Evolutionary conservation across 345 rosid genomes (phyloP).

Genomic region (Microthlaspi erraticum): DNA sequence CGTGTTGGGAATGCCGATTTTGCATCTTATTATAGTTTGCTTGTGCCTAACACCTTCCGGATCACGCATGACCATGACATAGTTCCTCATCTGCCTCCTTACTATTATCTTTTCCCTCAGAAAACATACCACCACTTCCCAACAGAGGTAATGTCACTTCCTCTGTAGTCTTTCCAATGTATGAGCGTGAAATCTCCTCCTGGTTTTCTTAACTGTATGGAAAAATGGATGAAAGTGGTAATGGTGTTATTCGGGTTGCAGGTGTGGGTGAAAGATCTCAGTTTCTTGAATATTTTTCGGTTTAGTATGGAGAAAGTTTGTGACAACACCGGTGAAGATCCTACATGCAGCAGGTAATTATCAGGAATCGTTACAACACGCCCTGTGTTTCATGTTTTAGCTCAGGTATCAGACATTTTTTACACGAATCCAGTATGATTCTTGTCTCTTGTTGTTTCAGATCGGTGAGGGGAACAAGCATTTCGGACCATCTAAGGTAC

Average conservation of each 20-base stretch:
- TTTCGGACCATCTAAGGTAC: conserved; percentile 73
- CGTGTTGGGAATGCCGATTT: conserved; percentile 91
- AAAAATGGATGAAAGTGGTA: background rate
- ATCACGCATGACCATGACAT: conserved; percentile 83
- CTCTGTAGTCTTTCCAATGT: background rate
- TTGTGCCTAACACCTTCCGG: conserved; percentile 76
- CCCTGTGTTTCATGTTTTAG: conserved; percentile 1
- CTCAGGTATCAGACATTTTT: background rate
- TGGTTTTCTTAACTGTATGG: conserved; percentile 8
- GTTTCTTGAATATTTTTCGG: conserved; percentile 30
- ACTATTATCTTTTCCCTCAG: conserved; percentile 63
- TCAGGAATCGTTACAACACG: background rate
- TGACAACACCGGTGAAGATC: conserved; percentile 85
- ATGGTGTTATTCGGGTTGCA: conserved; percentile 24
- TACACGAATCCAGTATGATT: background rate
- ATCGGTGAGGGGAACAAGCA: conserved; percentile 79
- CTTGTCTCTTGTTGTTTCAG: conserved; percentile 42
- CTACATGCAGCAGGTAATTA: conserved; percentile 74
- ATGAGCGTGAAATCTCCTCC: background rate
- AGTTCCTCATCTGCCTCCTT: conserved; percentile 96
- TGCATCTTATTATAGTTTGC: conserved; percentile 67
- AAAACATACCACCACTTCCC: conserved; percentile 99
- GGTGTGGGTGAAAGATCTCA: conserved; percentile 41
- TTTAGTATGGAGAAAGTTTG: conserved; percentile 67
- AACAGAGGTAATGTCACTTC: conserved; percentile 55